Evolutionary conservation across 129 eudicot species (phyloP).

Genomic region (Tanacetum coccineum): DNA sequence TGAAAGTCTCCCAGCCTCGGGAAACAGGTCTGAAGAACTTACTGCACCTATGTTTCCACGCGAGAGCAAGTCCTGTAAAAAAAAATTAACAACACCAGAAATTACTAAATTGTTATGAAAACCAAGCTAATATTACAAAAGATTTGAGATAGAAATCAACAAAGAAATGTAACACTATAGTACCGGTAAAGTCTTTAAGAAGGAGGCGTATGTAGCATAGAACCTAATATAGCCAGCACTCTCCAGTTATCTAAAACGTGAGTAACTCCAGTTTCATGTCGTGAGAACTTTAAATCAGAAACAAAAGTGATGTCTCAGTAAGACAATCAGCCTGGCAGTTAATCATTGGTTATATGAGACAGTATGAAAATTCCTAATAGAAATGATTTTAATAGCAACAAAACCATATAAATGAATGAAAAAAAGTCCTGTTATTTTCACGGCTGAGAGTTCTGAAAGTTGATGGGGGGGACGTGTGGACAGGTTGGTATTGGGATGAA

Average conservation of each 20-base stretch:
- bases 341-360: constrained; percentile 1
- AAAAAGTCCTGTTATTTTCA: constrained; percentile 35
- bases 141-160: neutral
- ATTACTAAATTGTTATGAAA: neutral
- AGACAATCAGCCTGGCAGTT: neutral
- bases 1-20: constrained; percentile 82
- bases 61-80: constrained; percentile 75
- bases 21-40: constrained; percentile 59
- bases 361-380: neutral
- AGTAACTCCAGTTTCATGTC: constrained; percentile 62
- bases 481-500: too few species aligned
- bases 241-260: constrained; percentile 91
- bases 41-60: constrained; percentile 87
- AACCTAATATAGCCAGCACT: constrained; percentile 95
- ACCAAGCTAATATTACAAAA: neutral
- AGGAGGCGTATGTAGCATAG: constrained; percentile 84
- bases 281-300: constrained; percentile 50
- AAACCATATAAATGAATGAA: neutral
- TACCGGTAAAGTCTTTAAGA: constrained; percentile 75
- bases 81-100: constrained; percentile 4
- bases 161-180: constrained; percentile 60
- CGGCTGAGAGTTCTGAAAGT: constrained; percentile 39
- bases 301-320: constrained; percentile 10
- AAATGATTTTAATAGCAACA: neutral
- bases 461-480: too few species aligned